Base-by-base conservation (phyloP, 768 basidiomycete genomes). In the Suillus decipiens region DNA sequence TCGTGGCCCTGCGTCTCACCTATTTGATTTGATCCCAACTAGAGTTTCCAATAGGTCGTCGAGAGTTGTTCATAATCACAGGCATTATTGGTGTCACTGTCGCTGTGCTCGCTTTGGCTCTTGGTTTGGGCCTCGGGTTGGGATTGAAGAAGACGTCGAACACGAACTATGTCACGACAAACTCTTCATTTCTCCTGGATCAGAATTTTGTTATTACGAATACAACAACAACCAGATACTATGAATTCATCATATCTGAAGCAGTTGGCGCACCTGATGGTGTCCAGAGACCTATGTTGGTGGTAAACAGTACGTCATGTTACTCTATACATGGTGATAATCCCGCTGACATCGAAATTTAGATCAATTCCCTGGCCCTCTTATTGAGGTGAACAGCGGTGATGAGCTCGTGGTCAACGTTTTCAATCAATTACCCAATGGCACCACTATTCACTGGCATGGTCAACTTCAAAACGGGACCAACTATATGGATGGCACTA, bases 401-500 rank as follows among this genome's bases (percentile, higher is more conserved):
- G 75, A 76, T 60, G 67, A 70, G 56, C 72, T 76, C 28, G 31
- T 77, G 50, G 75, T 76, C n/a, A 76, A 76, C 55, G 76, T 76
- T 34, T 72, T 75, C 5, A 76, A 76, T 60, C 68, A 68, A 43
- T 60, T 76, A 64, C 22, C 69, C 11, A 76, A 76, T 19, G 75
- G 76, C 5, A 76, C 75, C 17, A 61, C 67, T 15, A 72, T 76
- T 59, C 75, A 76, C 55, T 76, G 76, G 76, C 75, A 76, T 22
- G 70, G 73, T 31, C 72, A 82, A 59, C 69, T 74, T 42, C 81
- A 79, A 65, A 81, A 81, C 60, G 74, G 78, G 37, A 83, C 83
- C 1, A 79, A 79, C 61, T 82, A 76, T 64, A 82, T 80, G 67
- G 84, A 85, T 59, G 84, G 84, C 2, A 77, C 81, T 0, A 71